Evolutionary conservation across 306 rosid genomes (phyloP), one percentile per base, ranked within the genome.

Genomic region (Vicia sativa): DNA sequence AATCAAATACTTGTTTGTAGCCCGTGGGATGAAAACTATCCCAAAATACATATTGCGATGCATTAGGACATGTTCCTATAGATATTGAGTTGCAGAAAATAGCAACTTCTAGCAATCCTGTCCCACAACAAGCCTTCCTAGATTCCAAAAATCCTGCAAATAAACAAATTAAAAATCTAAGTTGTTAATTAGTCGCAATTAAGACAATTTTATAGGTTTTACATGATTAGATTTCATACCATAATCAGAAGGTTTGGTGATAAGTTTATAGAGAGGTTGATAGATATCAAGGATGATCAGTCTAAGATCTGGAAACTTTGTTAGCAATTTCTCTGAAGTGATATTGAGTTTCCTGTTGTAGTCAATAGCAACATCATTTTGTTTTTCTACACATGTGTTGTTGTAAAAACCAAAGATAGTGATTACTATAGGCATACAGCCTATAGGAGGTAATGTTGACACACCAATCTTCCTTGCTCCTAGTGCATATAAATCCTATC

Each of bases 391-490:
- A 13, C 21, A 63, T 13, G n/a, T 31, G 21, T 41, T 42, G 37
- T 3, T 13, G 15, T 3, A 2, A 23, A 3, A n/a, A 21, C 50
- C 6, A 11, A 2, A 39, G 4, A 38, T 3, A 39, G 50, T 21
- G 50, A 38, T 62, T 35, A 28, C 34, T 62, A 2, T 3, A 5
- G 67, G 67, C 19, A 62, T 4, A 18, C 34, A 62, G 11, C 67
- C 67, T 1, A 62, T 38, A 39, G 50, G 34, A 62, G 67, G 26
- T 11, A 62, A 5, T 5, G 34, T 38, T 19, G n/a, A 0, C 15
- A 62, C 31, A 21, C 35, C 67, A 19, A 62, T 19, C 67, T 11
- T 62, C 16, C 67, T 62, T 62, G 67, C 50, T 62, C 67, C 67
- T 1, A 62, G 3, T 38, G 35, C 67, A 62, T 62, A 39, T 0